phyloP scores from a whole-genome alignment of 1,139 yeast genomes.

The Zygoascus meyerae region DNA sequence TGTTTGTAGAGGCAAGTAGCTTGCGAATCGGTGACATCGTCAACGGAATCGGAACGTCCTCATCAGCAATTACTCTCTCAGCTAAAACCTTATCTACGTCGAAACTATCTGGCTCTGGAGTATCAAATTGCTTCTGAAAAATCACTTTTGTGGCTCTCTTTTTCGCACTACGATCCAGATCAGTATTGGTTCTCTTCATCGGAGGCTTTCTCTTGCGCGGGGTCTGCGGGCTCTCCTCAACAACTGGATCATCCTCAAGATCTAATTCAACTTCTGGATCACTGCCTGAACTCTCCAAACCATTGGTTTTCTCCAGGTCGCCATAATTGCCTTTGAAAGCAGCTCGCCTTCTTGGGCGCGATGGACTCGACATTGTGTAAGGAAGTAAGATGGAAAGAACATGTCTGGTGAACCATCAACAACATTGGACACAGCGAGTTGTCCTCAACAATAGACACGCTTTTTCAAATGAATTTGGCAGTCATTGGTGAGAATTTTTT shows the following conservation, averaged over 20 bases:
- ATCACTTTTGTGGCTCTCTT: slow-evolving; percentile 41
- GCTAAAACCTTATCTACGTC: slow-evolving; percentile 46
- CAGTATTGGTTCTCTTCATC: slow-evolving; percentile 20
- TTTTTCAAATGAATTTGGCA: no score
- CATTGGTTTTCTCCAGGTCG: slow-evolving; percentile 12
- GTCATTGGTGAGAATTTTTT: no score
- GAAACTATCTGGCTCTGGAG: slow-evolving; percentile 33
- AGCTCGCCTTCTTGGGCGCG: slow-evolving; percentile 16
- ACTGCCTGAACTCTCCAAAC: slow-evolving; percentile 10
- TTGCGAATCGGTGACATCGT: slow-evolving; percentile 3
- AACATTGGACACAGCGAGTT: no score
- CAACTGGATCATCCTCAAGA: slow-evolving; percentile 7
- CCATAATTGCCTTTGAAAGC: slow-evolving; percentile 19
- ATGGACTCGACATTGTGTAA: neutral
- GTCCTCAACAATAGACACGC: no score
- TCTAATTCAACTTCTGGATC: slow-evolving; percentile 12
- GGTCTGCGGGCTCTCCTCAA: slow-evolving; percentile 3
- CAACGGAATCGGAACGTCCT: slow-evolving; percentile 11
- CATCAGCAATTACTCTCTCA: slow-evolving; percentile 38
- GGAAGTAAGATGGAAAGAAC: no score
- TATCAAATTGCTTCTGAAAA: slow-evolving; percentile 30
- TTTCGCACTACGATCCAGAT: slow-evolving; percentile 47
- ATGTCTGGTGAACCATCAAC: no score
- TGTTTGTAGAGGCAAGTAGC: slow-evolving; percentile 16
- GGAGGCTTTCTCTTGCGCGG: slow-evolving; percentile 15